phyloP scores from a whole-genome alignment of 2,329 filamentous ascomycete genomes.

The Elsinoe perseae region DNA sequence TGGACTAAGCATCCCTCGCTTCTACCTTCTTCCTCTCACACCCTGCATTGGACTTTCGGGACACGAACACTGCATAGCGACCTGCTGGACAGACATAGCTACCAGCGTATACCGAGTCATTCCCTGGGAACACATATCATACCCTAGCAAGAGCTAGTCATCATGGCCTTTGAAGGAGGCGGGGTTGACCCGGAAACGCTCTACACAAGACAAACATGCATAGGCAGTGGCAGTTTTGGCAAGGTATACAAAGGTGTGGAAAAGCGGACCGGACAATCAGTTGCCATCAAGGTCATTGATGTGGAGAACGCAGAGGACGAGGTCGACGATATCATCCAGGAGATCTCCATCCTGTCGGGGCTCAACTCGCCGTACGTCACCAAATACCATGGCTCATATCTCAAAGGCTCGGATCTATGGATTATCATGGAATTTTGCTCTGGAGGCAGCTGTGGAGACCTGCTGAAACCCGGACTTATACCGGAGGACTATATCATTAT shows the following conservation, averaged over 20 bases:
- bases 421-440: conserved; percentile 99
- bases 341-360: conserved; percentile 94
- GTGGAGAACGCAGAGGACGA: conserved; percentile 99
- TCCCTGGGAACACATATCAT: background rate
- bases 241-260: conserved; percentile 99
- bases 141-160: background rate
- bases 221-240: conserved; percentile 87
- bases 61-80: background rate
- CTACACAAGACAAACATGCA: conserved; percentile 67
- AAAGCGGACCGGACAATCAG: conserved; percentile 83
- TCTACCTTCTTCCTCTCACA: background rate
- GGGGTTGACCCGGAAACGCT: conserved; percentile 69
- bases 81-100: background rate
- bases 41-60: background rate
- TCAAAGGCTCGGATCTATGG: conserved; percentile 94
- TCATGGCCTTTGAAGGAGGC: conserved; percentile 19
- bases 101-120: background rate
- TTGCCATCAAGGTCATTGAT: conserved; percentile 97
- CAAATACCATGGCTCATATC: conserved; percentile 93
- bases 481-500: conserved; percentile 96
- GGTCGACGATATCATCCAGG: conserved; percentile 98
- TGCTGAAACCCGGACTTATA: conserved; percentile 89
- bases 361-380: conserved; percentile 94
- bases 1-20: conserved; percentile 5
- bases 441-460: conserved; percentile 87